A percentile compares a stretch with the other conserved stretches of the same genome.
Conservation (phyloP, 441 rosid species). For the Sinapis alba region DNA sequence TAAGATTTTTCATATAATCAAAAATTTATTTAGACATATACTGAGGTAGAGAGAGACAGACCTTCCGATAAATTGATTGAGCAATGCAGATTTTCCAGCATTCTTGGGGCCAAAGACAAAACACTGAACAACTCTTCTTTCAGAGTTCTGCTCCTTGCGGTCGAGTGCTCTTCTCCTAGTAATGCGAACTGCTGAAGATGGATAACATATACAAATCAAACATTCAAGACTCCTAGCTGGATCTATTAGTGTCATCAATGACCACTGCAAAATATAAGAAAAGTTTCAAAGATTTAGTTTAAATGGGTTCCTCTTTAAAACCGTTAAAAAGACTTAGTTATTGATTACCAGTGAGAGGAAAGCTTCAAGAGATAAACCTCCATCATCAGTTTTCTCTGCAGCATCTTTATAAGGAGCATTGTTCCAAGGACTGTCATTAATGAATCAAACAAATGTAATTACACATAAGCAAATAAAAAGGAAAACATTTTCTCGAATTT, state of each 20-base stretch:
- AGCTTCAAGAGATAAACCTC: slow-evolving; percentile 67
- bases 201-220: slow-evolving; percentile 68
- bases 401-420: slow-evolving; percentile 79
- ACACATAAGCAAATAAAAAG: slow-evolving; percentile 3
- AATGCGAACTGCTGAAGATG: slow-evolving; percentile 57
- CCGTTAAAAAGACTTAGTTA: neutral
- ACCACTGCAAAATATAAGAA: slow-evolving; percentile 59
- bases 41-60: slow-evolving; percentile 15
- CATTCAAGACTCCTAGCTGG: slow-evolving; percentile 72
- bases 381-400: slow-evolving; percentile 58
- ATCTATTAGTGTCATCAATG: slow-evolving; percentile 78
- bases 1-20: slow-evolving; percentile 27
- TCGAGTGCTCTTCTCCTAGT: slow-evolving; percentile 66
- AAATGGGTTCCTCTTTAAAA: slow-evolving; percentile 1
- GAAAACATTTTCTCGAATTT: neutral
- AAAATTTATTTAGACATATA: neutral
- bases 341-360: slow-evolving; percentile 75
- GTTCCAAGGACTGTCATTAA: slow-evolving; percentile 71
- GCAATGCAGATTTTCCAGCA: slow-evolving; percentile 74
- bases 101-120: slow-evolving; percentile 83
- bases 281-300: neutral
- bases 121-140: slow-evolving; percentile 80
- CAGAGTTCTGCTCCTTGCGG: slow-evolving; percentile 70
- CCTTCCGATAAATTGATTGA: slow-evolving; percentile 81
- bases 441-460: neutral